These are phyloP conservation scores for Clarireedia paspali DNA, from an alignment of 2,329 filamentous ascomycete genomes.

Conservation along the genomic window DNA sequence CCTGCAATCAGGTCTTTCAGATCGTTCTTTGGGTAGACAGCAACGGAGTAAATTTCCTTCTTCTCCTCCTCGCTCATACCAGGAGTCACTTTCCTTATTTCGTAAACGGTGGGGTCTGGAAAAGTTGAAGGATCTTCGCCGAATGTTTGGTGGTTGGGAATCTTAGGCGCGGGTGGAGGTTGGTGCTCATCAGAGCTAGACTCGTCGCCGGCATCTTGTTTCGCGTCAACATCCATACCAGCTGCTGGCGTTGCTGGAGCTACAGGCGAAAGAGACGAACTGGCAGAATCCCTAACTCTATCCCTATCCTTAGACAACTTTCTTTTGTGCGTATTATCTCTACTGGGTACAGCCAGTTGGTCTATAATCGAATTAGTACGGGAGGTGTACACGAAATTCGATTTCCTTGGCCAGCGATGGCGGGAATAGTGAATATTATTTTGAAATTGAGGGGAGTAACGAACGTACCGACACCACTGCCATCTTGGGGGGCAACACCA, in stretches of 20 bases:
- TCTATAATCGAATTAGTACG: conserved; percentile 10
- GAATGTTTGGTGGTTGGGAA: conserved; percentile 71
- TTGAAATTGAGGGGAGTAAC: conserved; percentile 16
- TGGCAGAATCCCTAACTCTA: conserved; percentile 36
- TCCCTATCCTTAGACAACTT: conserved; percentile 10
- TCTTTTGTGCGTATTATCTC: conserved; percentile 15
- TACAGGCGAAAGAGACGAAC: conserved; percentile 52
- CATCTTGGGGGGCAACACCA: conserved; percentile 56
- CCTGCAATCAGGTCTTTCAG: conserved; percentile 81
- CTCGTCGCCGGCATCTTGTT: conserved; percentile 37
- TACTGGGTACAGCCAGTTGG: conserved; percentile 16
- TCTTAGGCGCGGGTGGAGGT: conserved; percentile 49
- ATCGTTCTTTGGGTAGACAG: conserved; percentile 72
- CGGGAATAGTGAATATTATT: neutral
- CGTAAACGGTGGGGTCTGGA: conserved; percentile 85
- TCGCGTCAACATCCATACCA: conserved; percentile 53
- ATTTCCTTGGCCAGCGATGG: neutral
- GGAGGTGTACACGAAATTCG: neutral
- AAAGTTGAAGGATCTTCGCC: conserved; percentile 90
- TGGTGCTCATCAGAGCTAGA: conserved; percentile 49
- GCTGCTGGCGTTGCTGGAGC: conserved; percentile 36
- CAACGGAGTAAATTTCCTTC: conserved; percentile 81
- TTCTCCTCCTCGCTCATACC: conserved; percentile 75
- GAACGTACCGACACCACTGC: conserved; percentile 47
- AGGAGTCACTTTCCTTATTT: conserved; percentile 65